Evolutionary conservation across 1,139 yeast species (phyloP).

Genomic region (Candida albicans): DNA sequence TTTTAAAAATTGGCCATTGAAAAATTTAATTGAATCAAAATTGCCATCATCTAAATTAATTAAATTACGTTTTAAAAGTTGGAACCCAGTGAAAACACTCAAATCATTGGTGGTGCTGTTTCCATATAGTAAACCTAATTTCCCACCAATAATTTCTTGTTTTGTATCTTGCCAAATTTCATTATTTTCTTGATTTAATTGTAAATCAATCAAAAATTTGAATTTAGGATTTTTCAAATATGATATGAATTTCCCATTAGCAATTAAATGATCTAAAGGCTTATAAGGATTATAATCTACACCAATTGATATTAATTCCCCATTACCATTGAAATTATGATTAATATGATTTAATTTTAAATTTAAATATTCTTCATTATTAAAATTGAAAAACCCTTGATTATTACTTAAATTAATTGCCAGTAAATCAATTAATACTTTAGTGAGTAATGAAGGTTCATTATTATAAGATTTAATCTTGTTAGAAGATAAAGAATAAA

Average conservation of each 20-base stretch:
- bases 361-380: slow-evolving; percentile 42
- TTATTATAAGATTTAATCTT: slow-evolving; percentile 29
- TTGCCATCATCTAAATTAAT: slow-evolving; percentile 40
- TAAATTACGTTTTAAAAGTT: slow-evolving; percentile 42
- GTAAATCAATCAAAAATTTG: slow-evolving; percentile 38
- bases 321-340: slow-evolving; percentile 46
- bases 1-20: slow-evolving; percentile 37
- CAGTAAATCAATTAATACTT: slow-evolving; percentile 37
- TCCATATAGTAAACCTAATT: slow-evolving; percentile 42
- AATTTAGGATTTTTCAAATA: slow-evolving; percentile 42
- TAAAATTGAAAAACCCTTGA: slow-evolving; percentile 37
- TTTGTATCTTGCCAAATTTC: slow-evolving; percentile 40
- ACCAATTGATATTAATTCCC: slow-evolving; percentile 41
- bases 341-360: slow-evolving; percentile 41
- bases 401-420: slow-evolving; percentile 36
- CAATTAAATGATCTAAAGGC: slow-evolving; percentile 42
- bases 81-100: slow-evolving; percentile 37
- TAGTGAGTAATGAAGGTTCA: slow-evolving; percentile 41
- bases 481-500: slow-evolving; percentile 26
- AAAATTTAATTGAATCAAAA: slow-evolving; percentile 29
- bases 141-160: slow-evolving; percentile 38
- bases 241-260: slow-evolving; percentile 35
- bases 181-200: slow-evolving; percentile 40
- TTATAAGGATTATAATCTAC: slow-evolving; percentile 49
- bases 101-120: slow-evolving; percentile 17